phyloP scores from a whole-genome alignment of 2,329 filamentous ascomycete genomes.

The Apiospora phragmitis region DNA sequence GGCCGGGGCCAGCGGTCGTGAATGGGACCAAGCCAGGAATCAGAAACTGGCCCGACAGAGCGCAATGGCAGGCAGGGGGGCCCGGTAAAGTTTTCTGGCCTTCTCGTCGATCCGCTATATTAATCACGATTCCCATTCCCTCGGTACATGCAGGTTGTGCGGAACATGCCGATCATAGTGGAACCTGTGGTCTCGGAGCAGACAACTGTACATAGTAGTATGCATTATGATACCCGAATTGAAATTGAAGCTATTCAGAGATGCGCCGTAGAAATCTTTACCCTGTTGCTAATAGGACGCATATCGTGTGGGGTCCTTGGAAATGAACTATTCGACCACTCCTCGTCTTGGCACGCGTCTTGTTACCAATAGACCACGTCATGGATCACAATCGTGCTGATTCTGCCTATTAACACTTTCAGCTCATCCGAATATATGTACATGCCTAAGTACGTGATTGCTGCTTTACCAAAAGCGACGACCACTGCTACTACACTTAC shows the following conservation, averaged over 20 bases:
- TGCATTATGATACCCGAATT: slow-evolving; percentile 3
- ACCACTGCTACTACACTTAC: not conserved
- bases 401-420: not conserved
- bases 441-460: not conserved
- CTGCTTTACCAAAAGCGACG: not conserved
- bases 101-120: slow-evolving; percentile 1
- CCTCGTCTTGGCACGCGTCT: not conserved
- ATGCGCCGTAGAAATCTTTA: not conserved
- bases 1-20: slow-evolving; percentile 51
- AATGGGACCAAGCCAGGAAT: slow-evolving; percentile 61
- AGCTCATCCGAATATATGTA: not conserved
- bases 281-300: not conserved
- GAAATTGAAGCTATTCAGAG: slow-evolving; percentile 7
- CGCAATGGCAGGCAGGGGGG: slow-evolving; percentile 57
- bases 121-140: slow-evolving; percentile 9
- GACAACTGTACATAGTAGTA: not conserved
- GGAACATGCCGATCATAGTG: not conserved
- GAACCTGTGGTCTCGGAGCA: not conserved
- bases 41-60: slow-evolving; percentile 55
- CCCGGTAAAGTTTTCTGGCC: slow-evolving; percentile 39
- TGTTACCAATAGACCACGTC: not conserved
- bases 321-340: not conserved
- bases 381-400: not conserved
- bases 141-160: not conserved
- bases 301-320: not conserved